Evolutionary conservation across 2,329 filamentous ascomycete genomes (phyloP).

Genomic region (Ceratocystiopsis brevicomis): DNA sequence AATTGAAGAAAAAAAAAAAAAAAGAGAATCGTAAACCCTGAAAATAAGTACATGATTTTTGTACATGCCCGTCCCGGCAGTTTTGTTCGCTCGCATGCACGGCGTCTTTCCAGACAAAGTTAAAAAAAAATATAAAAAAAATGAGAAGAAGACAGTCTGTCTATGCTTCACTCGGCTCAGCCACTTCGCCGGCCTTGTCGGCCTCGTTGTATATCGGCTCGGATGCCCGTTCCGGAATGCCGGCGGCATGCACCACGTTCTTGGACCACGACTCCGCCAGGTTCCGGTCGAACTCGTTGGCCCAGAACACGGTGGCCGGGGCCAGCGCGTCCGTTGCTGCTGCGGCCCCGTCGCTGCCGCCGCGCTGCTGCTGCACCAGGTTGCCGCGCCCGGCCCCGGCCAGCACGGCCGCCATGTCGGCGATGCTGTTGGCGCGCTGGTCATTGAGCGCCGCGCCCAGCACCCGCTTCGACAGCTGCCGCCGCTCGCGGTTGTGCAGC

Average conservation of each 20-base stretch:
- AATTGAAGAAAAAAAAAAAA: no score
- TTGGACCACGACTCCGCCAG: slow-evolving; percentile 29
- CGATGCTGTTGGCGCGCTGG: slow-evolving; percentile 42
- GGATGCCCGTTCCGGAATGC: slow-evolving; percentile 13
- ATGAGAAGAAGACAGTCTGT: no score
- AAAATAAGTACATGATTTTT: neutral
- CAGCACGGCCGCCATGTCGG: slow-evolving; percentile 43
- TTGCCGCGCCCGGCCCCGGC: slow-evolving; percentile 32
- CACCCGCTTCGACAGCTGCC: slow-evolving; percentile 20
- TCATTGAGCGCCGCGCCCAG: slow-evolving; percentile 35
- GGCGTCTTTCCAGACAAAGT: no score
- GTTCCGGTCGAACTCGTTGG: slow-evolving; percentile 26
- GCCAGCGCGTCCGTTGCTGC: slow-evolving; percentile 6
- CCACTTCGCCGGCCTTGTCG: no score
- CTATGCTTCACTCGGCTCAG: no score
- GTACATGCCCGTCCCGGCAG: neutral
- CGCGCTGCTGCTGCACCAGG: slow-evolving; percentile 17
- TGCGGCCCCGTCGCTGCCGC: neutral
- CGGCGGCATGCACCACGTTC: slow-evolving; percentile 32
- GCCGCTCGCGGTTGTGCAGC: no score
- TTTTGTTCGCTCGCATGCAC: no score
- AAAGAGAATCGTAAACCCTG: neutral
- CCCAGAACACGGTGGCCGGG: slow-evolving; percentile 31
- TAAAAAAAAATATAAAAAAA: no score
- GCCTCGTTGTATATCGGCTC: neutral